Conservation (phyloP, 2,329 filamentous ascomycete genomes). For the Alternaria rosae region DNA sequence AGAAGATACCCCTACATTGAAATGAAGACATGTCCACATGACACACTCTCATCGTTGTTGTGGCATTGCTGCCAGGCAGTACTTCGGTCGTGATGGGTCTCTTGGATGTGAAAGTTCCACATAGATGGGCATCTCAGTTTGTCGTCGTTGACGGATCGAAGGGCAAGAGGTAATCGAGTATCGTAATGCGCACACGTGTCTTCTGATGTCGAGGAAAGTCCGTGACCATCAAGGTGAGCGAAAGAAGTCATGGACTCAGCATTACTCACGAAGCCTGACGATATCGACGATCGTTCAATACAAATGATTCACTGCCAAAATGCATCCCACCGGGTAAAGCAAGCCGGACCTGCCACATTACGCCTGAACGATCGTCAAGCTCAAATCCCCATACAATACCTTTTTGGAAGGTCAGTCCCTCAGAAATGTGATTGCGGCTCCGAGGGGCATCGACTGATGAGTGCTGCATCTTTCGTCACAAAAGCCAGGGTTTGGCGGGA, state of each 20-base stretch:
- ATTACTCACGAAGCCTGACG: neutral
- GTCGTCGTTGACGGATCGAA: neutral
- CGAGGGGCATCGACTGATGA: neutral
- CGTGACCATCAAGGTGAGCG: neutral
- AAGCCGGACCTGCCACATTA: neutral
- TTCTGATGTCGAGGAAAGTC: neutral
- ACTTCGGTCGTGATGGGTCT: neutral
- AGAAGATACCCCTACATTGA: neutral
- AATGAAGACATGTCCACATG: neutral
- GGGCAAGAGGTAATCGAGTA: neutral
- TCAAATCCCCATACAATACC: neutral
- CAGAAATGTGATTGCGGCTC: neutral
- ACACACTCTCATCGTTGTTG: neutral
- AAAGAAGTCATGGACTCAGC: neutral
- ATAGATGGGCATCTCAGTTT: neutral
- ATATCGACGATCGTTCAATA: neutral
- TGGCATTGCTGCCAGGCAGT: neutral
- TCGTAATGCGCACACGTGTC: neutral
- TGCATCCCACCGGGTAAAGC: neutral
- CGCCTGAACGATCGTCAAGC: neutral
- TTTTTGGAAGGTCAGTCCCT: neutral
- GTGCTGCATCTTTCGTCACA: neutral
- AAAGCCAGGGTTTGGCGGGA: neutral
- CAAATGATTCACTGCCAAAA: neutral
- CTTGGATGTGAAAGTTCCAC: neutral